These are phyloP conservation scores for Irpex rosettiformis DNA, from an alignment of 1,284 basidiomycete species.

Conservation along the genomic window DNA sequence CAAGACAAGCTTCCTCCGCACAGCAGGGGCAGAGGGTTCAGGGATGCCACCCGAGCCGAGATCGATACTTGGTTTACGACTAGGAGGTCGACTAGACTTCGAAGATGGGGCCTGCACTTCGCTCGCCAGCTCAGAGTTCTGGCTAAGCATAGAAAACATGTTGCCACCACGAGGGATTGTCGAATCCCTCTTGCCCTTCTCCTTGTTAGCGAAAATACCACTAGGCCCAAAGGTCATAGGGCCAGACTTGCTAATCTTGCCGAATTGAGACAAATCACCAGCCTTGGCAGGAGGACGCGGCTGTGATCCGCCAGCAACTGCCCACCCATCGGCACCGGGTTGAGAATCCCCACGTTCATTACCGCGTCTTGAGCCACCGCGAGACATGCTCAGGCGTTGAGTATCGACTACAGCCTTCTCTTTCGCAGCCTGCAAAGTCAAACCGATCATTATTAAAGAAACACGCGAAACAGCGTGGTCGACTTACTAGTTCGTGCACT, in stretches of 20 bases:
- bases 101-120: constrained; percentile 44
- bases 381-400: constrained; percentile 55
- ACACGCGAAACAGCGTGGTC: not conserved
- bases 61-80: constrained; percentile 50
- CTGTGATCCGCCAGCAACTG: constrained; percentile 62
- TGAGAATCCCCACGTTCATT: constrained; percentile 60
- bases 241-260: constrained; percentile 72
- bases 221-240: constrained; percentile 75
- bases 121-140: constrained; percentile 47
- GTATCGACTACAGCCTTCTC: constrained; percentile 70
- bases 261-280: constrained; percentile 85
- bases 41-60: constrained; percentile 32
- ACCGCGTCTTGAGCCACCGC: constrained; percentile 87
- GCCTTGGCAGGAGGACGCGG: constrained; percentile 71
- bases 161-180: constrained; percentile 79
- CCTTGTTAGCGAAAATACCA: constrained; percentile 66
- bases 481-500: constrained; percentile 80
- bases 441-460: constrained; percentile 5
- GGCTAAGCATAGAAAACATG: constrained; percentile 84
- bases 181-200: constrained; percentile 51
- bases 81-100: constrained; percentile 47
- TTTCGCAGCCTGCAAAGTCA: constrained; percentile 50
- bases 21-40: constrained; percentile 42
- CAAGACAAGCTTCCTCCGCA: constrained; percentile 71
- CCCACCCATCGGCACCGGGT: constrained; percentile 81